phyloP scores from a whole-genome alignment of 1,284 basidiomycete species.

The Porodaedalea pini region DNA sequence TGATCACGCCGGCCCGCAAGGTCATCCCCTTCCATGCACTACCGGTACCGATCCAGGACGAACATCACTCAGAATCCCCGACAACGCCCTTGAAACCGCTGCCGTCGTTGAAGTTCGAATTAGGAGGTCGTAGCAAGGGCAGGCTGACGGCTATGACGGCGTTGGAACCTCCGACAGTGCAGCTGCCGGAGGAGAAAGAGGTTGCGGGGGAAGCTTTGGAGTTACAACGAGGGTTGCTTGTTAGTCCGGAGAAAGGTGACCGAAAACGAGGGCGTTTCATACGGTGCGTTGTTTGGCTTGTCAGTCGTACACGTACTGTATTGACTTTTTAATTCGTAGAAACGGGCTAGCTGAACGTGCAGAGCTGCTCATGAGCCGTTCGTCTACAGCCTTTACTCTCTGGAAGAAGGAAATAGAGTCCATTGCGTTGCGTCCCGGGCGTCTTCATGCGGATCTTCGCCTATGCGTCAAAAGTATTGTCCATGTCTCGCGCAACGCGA shows the following conservation, averaged over 20 bases:
- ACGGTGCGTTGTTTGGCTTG: constrained; percentile 27
- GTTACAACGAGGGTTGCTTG: constrained; percentile 37
- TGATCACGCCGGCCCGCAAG: constrained; percentile 7
- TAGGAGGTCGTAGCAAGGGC: neutral
- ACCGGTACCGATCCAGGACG: neutral
- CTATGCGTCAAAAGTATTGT: constrained; percentile 36
- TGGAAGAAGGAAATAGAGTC: constrained; percentile 47
- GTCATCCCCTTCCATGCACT: constrained; percentile 10
- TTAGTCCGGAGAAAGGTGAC: constrained; percentile 45
- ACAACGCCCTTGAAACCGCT: neutral
- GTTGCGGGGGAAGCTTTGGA: constrained; percentile 20
- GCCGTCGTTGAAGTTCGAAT: constrained; percentile 8
- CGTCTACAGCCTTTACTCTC: constrained; percentile 41
- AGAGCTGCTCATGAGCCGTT: constrained; percentile 36
- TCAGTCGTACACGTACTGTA: neutral
- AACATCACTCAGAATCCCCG: neutral
- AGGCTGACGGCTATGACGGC: constrained; percentile 10
- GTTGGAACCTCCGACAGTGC: neutral
- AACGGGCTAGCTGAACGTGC: constrained; percentile 50
- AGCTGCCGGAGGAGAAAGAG: constrained; percentile 4
- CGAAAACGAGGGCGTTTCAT: constrained; percentile 32
- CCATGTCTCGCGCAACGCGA: constrained; percentile 22
- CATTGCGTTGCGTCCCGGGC: constrained; percentile 14
- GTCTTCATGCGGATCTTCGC: constrained; percentile 32
- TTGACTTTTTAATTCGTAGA: constrained; percentile 28